These are phyloP conservation scores for Senecio squalidus DNA, from an alignment of 140 eudicot species.

Conservation along the genomic window DNA sequence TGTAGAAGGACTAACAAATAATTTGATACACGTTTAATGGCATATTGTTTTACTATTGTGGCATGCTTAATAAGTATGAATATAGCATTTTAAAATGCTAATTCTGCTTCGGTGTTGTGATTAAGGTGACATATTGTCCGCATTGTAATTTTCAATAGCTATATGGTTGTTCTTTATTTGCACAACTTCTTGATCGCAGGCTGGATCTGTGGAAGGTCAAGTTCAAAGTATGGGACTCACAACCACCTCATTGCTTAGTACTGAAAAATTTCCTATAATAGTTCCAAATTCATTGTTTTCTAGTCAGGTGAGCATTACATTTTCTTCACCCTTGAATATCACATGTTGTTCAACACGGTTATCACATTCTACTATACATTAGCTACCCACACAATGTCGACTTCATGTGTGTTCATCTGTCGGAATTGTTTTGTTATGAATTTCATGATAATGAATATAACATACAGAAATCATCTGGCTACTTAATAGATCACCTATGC, in stretches of 20 bases:
- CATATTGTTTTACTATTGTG: background rate
- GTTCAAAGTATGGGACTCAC: slow-evolving; percentile 93
- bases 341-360: background rate
- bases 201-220: slow-evolving; percentile 97
- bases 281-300: slow-evolving; percentile 92
- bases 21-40: background rate
- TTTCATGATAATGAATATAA: background rate
- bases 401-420: background rate
- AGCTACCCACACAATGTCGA: background rate
- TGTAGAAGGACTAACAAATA: background rate
- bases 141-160: background rate
- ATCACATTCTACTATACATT: background rate
- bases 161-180: slow-evolving; percentile 5
- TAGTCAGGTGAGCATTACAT: slow-evolving; percentile 72
- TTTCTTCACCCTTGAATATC: background rate
- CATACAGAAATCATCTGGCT: background rate
- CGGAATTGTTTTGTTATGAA: background rate
- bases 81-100: background rate
- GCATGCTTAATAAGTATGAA: background rate
- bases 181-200: slow-evolving; percentile 41
- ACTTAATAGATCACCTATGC: background rate
- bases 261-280: slow-evolving; percentile 71
- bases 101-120: background rate
- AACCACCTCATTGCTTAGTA: slow-evolving; percentile 65
- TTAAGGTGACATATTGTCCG: background rate